These are phyloP conservation scores for Ustilago loliicola DNA, from an alignment of 1,284 basidiomycete species.

Conservation along the genomic window DNA sequence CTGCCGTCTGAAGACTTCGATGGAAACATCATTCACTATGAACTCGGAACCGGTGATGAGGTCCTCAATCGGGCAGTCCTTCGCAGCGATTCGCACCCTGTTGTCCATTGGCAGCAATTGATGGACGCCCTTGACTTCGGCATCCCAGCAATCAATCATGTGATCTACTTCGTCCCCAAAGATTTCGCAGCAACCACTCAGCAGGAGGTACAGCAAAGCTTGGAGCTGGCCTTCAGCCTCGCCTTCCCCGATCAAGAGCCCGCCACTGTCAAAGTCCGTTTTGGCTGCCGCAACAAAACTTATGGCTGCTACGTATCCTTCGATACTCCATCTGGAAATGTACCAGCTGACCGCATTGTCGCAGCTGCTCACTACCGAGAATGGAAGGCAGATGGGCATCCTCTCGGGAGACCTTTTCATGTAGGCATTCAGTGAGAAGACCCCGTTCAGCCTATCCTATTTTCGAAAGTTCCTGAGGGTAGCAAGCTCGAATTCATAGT, in stretches of 20 bases:
- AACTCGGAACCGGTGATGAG: no score
- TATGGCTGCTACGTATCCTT: background rate
- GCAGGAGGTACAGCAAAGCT: background rate
- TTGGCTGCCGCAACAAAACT: no score
- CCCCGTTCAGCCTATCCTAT: background rate
- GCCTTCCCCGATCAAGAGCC: background rate
- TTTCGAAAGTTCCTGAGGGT: background rate
- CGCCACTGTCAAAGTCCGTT: background rate
- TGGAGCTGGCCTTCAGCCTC: background rate
- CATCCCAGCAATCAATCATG: background rate
- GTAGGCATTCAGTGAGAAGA: background rate
- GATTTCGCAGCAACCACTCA: background rate
- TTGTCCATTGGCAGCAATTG: no score
- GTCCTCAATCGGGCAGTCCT: slow-evolving; percentile 1
- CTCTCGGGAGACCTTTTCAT: background rate
- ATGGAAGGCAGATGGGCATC: background rate
- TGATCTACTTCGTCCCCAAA: background rate
- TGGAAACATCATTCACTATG: no score
- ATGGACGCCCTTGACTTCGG: background rate
- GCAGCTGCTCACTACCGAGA: background rate
- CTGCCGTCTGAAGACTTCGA: no score
- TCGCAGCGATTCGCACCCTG: no score
- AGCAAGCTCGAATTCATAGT: background rate
- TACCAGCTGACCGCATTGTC: background rate
- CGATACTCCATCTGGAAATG: background rate